A percentile compares a stretch with the other conserved stretches of the same genome.
Conservation (phyloP, 192 early-diverging fungal genomes). For the Backusella morwellensis region DNA sequence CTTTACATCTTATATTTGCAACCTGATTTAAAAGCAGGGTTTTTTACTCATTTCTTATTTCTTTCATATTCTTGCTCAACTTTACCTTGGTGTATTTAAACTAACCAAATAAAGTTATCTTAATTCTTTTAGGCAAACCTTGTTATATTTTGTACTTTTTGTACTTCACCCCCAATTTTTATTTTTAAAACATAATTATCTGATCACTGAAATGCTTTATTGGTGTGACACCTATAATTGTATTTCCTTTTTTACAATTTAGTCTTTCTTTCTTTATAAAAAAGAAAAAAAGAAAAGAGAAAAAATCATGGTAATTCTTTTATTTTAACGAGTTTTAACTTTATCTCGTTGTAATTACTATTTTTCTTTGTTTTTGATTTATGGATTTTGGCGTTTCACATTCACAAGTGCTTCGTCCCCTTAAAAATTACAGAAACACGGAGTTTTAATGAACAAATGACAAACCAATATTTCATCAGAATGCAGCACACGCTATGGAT, state of each 20-base stretch:
- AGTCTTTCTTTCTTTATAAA: neutral
- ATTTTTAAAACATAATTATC: neutral
- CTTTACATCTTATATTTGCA: neutral
- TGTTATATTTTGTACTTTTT: neutral
- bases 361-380: neutral
- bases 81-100: neutral
- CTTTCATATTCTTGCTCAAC: neutral
- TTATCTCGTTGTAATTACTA: neutral
- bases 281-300: neutral
- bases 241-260: neutral
- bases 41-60: neutral
- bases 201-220: conserved; percentile 6
- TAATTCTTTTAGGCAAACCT: neutral
- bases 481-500: neutral
- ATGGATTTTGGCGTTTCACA: neutral
- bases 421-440: neutral
- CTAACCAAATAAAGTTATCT: neutral
- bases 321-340: neutral
- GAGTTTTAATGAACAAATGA: neutral
- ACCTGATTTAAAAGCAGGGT: neutral
- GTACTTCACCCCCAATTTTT: neutral
- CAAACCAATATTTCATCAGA: neutral
- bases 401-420: neutral
- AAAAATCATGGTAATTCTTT: neutral
- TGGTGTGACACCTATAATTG: neutral